Evolutionary conservation across 2,329 filamentous ascomycete species (phyloP), one percentile per base, ranked within the genome.

Genomic region (Cercospora nicotianae): DNA sequence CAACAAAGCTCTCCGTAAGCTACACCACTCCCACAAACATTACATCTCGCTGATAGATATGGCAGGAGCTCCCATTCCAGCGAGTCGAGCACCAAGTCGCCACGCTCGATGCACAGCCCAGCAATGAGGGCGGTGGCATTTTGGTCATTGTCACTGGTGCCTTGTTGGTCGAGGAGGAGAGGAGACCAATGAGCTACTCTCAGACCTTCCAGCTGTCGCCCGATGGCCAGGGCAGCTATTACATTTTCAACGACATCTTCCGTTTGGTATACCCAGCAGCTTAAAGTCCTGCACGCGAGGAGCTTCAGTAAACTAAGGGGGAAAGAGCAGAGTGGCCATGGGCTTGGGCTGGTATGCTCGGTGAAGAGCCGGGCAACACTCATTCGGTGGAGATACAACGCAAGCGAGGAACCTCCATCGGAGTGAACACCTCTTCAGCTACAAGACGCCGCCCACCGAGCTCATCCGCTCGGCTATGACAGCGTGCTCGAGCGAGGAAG

Each of bases 181-280:
- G 91, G 80, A 88, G 88, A 77, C 92, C 93, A 55, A 95, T 97
- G 90, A 93, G 88, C 86, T 99, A 94, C 83, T 90, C 90, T 66
- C 94, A 98, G 83, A 83, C 87, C 66, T 98, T 98, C 87, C 91
- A 96, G 81, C 90, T 98, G 70, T 81, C 88, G 72, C 89, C 88
- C 69, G 90, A 93, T 65, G 81, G 81, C 30, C 73, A 76, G 61
- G 90, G 89, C 75, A 89, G 86, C 82, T 97, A 91, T 85, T 97
- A 88, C 80, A 91, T 98, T 79, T 90, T 90, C 84, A 97, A 98
- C 85, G 94, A 98, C 81, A 83, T 98, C 80, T 98, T 98, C 89
- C 92, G 92, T 83, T 87, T 98, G 70, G 87, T 97, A 74, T 94
- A 91, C 81, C 79, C 82, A 57, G 82, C 78, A 30, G 70, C 74